phyloP scores from a whole-genome alignment of 768 basidiomycete species.

The Lenzites betulinus region DNA sequence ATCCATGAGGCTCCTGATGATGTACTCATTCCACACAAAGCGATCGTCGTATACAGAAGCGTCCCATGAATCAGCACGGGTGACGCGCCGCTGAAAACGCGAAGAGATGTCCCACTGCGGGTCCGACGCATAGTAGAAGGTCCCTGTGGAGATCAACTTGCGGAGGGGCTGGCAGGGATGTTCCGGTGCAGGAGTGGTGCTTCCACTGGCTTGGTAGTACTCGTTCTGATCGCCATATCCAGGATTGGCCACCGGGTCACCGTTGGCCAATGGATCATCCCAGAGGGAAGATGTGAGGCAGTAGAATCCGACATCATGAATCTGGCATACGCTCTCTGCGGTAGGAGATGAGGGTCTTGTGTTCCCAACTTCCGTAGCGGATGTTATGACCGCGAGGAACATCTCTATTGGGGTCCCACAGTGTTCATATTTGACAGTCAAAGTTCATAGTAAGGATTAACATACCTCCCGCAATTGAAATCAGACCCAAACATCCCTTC shows the following conservation, averaged over 20 bases:
- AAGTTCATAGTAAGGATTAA: background rate
- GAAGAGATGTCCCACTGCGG: conserved; percentile 90
- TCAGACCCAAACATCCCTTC: conserved; percentile 84
- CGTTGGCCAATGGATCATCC: conserved; percentile 68
- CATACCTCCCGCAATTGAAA: conserved; percentile 71
- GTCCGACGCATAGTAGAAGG: conserved; percentile 89
- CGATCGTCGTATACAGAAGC: conserved; percentile 67
- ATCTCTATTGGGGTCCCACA: conserved; percentile 47
- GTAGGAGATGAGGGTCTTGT: conserved; percentile 58
- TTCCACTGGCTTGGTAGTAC: conserved; percentile 42
- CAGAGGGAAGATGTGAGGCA: conserved; percentile 81
- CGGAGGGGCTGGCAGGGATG: conserved; percentile 90
- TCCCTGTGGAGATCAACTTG: conserved; percentile 88
- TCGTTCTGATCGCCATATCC: conserved; percentile 59
- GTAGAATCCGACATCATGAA: conserved; percentile 89
- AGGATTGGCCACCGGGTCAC: conserved; percentile 53
- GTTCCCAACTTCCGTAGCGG: conserved; percentile 75
- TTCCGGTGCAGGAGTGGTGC: conserved; percentile 53
- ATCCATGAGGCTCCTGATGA: conserved; percentile 83
- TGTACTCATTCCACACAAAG: conserved; percentile 95
- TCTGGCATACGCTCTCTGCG: conserved; percentile 74
- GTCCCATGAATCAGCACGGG: conserved; percentile 43
- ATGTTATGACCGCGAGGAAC: conserved; percentile 81
- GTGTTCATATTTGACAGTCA: background rate
- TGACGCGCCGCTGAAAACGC: conserved; percentile 68